Conservation (phyloP, 805 yeast genomes). For the Ascoidea tarda region DNA sequence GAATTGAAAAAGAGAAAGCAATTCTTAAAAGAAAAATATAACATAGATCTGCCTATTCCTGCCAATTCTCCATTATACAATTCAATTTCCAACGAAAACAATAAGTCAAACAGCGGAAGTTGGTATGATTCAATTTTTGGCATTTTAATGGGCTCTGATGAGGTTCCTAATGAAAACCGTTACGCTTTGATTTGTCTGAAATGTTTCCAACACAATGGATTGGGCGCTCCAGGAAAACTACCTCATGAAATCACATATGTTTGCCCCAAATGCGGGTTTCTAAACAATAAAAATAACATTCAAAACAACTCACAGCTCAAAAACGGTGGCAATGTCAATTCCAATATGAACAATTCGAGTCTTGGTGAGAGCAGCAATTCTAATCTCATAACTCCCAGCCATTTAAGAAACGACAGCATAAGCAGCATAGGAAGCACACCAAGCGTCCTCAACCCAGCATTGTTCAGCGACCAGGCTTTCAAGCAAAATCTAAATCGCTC, state of each 20-base stretch:
- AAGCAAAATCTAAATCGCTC: too few relatives aligned
- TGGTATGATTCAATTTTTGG: slow-evolving; percentile 3
- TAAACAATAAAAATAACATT: slow-evolving; percentile 4
- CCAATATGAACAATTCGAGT: too few relatives aligned
- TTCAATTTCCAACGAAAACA: background rate
- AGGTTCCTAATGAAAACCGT: slow-evolving; percentile 22
- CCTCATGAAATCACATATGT: slow-evolving; percentile 22
- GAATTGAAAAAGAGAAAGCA: slow-evolving; percentile 5
- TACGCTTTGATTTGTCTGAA: slow-evolving; percentile 29
- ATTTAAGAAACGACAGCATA: background rate
- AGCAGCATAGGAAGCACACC: background rate
- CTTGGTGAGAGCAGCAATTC: background rate
- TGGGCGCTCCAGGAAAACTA: slow-evolving; percentile 29
- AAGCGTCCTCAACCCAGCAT: background rate
- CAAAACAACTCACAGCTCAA: background rate
- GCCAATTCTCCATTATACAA: background rate
- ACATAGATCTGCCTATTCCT: slow-evolving; percentile 1
- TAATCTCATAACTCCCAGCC: background rate
- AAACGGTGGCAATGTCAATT: background rate
- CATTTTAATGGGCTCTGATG: slow-evolving; percentile 20
- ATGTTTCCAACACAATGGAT: slow-evolving; percentile 30
- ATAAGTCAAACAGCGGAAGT: background rate
- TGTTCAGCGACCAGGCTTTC: too few relatives aligned
- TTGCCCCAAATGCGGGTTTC: slow-evolving; percentile 25
- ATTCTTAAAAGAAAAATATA: slow-evolving; percentile 5